Conservation (phyloP, 75 land plant species). For the Pseudotsuga menziesii region DNA sequence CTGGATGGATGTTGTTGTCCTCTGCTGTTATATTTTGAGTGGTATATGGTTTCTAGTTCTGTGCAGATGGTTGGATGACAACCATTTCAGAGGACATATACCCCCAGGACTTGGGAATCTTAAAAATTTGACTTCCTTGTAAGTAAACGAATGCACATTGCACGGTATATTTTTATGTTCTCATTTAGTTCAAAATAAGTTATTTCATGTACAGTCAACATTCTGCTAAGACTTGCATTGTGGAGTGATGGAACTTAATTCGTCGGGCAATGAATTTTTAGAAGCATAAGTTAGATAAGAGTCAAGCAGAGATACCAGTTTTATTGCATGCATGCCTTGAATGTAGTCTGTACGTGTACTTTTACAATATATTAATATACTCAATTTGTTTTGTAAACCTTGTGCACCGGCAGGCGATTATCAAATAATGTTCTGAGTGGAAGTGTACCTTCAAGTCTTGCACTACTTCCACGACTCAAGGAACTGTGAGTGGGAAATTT, state of each 20-base stretch:
- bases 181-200: neutral
- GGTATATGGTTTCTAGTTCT: conserved; percentile 13
- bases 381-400: neutral
- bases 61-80: conserved; percentile 17
- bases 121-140: conserved; percentile 15
- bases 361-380: neutral
- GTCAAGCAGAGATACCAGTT: neutral
- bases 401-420: conserved; percentile 8
- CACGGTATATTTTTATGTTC: neutral
- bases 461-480: conserved; percentile 6
- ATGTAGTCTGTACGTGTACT: neutral
- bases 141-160: neutral
- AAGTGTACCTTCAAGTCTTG: conserved; percentile 11
- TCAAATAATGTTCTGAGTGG: conserved; percentile 11
- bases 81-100: conserved; percentile 14
- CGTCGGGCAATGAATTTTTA: neutral
- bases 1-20: conserved; percentile 2
- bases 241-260: neutral
- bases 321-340: neutral
- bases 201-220: neutral
- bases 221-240: neutral
- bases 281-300: conserved; percentile 3
- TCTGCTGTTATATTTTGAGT: conserved; percentile 9
- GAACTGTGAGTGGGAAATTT: conserved; percentile 14
- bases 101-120: conserved; percentile 13